Conservation (phyloP, 2,329 filamentous ascomycete species). For the Pseudovirgaria hyperparasitica region DNA sequence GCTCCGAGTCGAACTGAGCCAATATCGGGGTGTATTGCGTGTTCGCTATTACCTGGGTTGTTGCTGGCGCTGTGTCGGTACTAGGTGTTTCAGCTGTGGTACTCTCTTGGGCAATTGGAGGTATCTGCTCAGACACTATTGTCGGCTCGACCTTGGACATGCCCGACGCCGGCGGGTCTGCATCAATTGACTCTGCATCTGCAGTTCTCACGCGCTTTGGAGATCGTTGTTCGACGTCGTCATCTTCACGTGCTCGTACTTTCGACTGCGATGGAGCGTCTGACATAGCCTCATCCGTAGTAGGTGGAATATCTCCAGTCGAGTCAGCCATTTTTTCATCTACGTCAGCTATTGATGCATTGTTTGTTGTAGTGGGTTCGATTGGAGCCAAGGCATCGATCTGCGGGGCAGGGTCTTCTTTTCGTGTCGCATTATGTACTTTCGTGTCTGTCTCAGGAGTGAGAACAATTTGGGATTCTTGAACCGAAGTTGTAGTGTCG, state of each 20-base stretch:
- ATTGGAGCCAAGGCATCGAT: not conserved
- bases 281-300: conserved; percentile 21
- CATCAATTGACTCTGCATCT: conserved; percentile 15
- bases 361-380: not conserved
- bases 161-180: too few relatives aligned
- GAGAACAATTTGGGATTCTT: not conserved
- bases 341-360: not conserved
- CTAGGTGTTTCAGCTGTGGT: conserved; percentile 1
- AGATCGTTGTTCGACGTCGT: conserved; percentile 50
- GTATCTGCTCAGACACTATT: too few relatives aligned
- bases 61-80: too few relatives aligned
- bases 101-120: not conserved
- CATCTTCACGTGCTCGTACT: conserved; percentile 66
- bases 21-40: too few relatives aligned
- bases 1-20: too few relatives aligned
- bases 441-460: conserved; percentile 1
- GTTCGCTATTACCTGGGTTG: too few relatives aligned
- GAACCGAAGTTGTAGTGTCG: conserved; percentile 1
- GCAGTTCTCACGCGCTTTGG: conserved; percentile 70
- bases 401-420: not conserved
- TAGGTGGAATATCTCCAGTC: conserved; percentile 10
- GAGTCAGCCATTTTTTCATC: conserved; percentile 1
- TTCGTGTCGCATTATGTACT: not conserved
- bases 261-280: conserved; percentile 26
- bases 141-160: too few relatives aligned